Evolutionary conservation across 2,329 filamentous ascomycete genomes (phyloP).

Genomic region (Nakataea oryzae): DNA sequence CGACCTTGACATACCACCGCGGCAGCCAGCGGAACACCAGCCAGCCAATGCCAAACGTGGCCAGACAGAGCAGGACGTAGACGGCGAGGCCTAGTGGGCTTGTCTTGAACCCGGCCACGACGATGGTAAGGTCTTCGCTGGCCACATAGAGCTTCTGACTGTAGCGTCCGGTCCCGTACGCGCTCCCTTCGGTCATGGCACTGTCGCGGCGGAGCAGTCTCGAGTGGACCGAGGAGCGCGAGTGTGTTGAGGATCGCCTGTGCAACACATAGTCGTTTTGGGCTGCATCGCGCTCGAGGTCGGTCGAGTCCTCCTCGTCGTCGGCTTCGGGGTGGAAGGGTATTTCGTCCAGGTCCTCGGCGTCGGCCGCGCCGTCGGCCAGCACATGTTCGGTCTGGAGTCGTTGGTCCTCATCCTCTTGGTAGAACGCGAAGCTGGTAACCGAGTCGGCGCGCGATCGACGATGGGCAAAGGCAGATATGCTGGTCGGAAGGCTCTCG

Average conservation of each 20-base stretch:
- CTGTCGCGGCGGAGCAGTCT: conserved; percentile 66
- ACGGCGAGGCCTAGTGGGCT: conserved; percentile 55
- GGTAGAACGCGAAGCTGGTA: conserved; percentile 83
- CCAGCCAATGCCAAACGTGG: conserved; percentile 70
- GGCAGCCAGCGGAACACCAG: conserved; percentile 86
- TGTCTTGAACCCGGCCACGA: conserved; percentile 83
- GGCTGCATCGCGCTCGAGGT: conserved; percentile 19
- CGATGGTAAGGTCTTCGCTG: conserved; percentile 89
- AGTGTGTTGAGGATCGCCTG: conserved; percentile 53
- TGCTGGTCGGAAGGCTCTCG: conserved; percentile 89
- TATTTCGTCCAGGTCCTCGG: conserved; percentile 26
- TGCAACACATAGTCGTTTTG: conserved; percentile 39
- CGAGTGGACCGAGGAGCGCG: conserved; percentile 43
- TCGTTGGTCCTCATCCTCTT: conserved; percentile 51
- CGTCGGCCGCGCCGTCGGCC: conserved; percentile 18
- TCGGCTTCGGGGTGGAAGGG: conserved; percentile 23
- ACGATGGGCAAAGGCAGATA: conserved; percentile 84
- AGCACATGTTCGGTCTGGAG: conserved; percentile 16
- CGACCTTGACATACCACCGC: conserved; percentile 68
- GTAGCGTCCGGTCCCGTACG: conserved; percentile 49
- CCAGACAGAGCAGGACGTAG: conserved; percentile 61
- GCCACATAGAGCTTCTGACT: conserved; percentile 90
- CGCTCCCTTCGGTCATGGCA: conserved; percentile 55
- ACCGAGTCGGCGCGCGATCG: conserved; percentile 72
- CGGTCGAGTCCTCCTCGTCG: conserved; percentile 25